Evolutionary conservation across 1,139 yeast genomes (phyloP).

Genomic region (Yarrowia galli): DNA sequence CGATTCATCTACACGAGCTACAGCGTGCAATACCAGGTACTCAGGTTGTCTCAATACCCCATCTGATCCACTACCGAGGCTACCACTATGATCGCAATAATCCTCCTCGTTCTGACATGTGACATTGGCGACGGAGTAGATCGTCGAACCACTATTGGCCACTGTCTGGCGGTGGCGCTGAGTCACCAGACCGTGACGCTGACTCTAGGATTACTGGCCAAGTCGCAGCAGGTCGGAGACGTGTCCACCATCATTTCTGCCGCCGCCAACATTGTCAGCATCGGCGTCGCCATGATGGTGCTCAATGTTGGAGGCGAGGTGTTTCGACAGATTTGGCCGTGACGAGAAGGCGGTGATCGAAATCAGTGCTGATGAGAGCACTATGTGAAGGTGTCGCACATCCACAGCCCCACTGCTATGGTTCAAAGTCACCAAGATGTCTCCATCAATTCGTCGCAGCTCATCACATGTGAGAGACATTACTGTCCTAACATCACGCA

Average conservation of each 20-base stretch:
- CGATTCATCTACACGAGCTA: background rate
- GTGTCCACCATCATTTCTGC: constrained; percentile 16
- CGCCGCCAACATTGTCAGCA: constrained; percentile 24
- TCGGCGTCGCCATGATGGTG: constrained; percentile 23
- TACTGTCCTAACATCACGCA: no score
- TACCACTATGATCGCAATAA: constrained; percentile 13
- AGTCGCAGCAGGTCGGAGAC: constrained; percentile 8
- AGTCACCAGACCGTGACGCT: constrained; percentile 28
- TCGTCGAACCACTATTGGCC: constrained; percentile 29
- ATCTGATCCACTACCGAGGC: no score
- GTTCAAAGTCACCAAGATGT: no score
- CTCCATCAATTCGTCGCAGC: no score
- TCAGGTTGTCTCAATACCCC: background rate
- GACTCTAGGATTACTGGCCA: constrained; percentile 4
- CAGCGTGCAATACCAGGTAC: background rate
- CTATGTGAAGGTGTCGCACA: no score
- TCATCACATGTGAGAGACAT: no score
- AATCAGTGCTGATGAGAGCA: no score
- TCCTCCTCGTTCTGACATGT: constrained; percentile 11
- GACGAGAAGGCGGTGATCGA: background rate
- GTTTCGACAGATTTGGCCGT: constrained; percentile 14
- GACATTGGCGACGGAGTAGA: constrained; percentile 32
- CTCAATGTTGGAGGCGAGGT: constrained; percentile 1
- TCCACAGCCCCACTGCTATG: no score
- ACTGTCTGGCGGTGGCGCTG: constrained; percentile 30